phyloP scores from a whole-genome alignment of 1,139 yeast species.

The Candida buenavistaensis region DNA sequence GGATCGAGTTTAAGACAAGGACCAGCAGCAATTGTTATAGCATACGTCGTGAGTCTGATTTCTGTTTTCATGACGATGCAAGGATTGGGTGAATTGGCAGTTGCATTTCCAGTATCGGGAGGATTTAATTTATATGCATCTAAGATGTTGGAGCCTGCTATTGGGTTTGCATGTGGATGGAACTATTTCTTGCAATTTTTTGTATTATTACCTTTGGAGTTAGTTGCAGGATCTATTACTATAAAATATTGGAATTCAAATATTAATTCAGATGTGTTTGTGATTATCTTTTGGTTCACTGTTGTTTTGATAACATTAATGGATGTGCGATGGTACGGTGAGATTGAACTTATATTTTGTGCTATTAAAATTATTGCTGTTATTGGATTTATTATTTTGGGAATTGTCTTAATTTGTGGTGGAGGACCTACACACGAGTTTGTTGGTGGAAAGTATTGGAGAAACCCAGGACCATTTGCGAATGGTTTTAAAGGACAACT shows the following conservation, averaged over 20 bases:
- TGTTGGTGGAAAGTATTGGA: constrained; percentile 42
- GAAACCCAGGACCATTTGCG: constrained; percentile 42
- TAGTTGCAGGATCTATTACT: constrained; percentile 43
- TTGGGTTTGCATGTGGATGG: constrained; percentile 48
- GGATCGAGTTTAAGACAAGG: constrained; percentile 49
- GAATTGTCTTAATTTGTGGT: constrained; percentile 43
- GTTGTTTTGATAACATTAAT: constrained; percentile 38
- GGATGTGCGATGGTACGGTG: constrained; percentile 47
- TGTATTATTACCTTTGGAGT: constrained; percentile 33
- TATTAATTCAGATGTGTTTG: constrained; percentile 41
- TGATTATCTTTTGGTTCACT: constrained; percentile 35
- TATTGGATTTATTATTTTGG: constrained; percentile 40
- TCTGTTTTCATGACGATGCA: constrained; percentile 37
- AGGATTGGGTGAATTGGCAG: constrained; percentile 41
- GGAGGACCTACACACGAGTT: constrained; percentile 39
- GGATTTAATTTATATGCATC: constrained; percentile 40
- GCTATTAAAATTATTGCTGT: constrained; percentile 40
- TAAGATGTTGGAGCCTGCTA: constrained; percentile 40
- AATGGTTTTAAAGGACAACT: constrained; percentile 45
- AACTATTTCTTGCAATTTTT: constrained; percentile 43
- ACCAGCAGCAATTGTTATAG: constrained; percentile 64
- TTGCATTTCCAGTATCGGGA: constrained; percentile 42
- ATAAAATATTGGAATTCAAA: constrained; percentile 40
- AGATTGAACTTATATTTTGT: constrained; percentile 43
- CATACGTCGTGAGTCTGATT: constrained; percentile 36